These are phyloP conservation scores for Serendipita sp. DNA, from an alignment of 768 basidiomycete species.

Conservation along the genomic window DNA sequence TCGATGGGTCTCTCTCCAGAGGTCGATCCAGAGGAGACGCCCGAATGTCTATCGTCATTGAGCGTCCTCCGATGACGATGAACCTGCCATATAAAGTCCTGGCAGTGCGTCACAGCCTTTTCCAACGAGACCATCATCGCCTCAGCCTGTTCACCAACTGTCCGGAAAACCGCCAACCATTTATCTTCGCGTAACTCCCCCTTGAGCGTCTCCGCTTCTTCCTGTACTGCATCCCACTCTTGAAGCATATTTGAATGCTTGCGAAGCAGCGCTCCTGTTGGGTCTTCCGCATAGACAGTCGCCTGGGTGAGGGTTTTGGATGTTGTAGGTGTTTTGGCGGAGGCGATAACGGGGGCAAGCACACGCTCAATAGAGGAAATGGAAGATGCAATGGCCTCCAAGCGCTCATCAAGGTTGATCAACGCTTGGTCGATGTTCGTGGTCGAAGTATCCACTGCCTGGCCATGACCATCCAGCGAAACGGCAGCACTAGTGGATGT, in stretches of 20 bases:
- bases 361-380: slow-evolving; percentile 54
- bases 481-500: slow-evolving; percentile 25
- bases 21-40: slow-evolving; percentile 23
- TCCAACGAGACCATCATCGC: slow-evolving; percentile 96
- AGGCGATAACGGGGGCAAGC: slow-evolving; percentile 41
- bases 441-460: slow-evolving; percentile 16
- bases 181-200: slow-evolving; percentile 96
- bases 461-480: slow-evolving; percentile 26
- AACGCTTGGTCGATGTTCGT: slow-evolving; percentile 68
- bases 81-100: slow-evolving; percentile 79
- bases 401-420: slow-evolving; percentile 60
- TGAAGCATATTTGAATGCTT: slow-evolving; percentile 57
- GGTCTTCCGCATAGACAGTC: slow-evolving; percentile 26
- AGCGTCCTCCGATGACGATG: slow-evolving; percentile 31
- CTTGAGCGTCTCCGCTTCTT: slow-evolving; percentile 62
- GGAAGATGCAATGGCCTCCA: slow-evolving; percentile 56
- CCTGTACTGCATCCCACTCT: slow-evolving; percentile 73
- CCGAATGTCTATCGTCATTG: slow-evolving; percentile 15
- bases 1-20: slow-evolving; percentile 29
- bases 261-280: slow-evolving; percentile 36
- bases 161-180: slow-evolving; percentile 89
- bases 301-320: slow-evolving; percentile 18
- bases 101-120: slow-evolving; percentile 81
- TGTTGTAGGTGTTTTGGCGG: slow-evolving; percentile 31
- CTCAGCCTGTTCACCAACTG: slow-evolving; percentile 86